phyloP scores from a whole-genome alignment of 1,284 basidiomycete species.

The Ceratobasidium sp. region DNA sequence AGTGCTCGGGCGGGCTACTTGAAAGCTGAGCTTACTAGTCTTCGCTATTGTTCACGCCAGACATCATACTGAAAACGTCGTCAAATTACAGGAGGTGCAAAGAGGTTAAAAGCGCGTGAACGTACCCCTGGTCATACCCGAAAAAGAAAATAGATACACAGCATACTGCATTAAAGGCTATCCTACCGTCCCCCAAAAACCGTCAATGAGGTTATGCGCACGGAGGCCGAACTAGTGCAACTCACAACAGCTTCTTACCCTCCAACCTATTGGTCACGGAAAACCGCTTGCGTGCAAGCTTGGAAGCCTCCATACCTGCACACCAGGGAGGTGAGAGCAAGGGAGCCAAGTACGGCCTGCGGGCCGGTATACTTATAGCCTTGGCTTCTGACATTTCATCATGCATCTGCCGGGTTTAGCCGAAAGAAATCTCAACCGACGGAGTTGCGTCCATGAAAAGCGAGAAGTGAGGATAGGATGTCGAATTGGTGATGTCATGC shows the following conservation, averaged over 20 bases:
- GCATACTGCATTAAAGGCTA: constrained; percentile 41
- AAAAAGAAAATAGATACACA: constrained; percentile 52
- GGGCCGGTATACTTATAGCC: constrained; percentile 12
- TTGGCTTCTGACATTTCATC: constrained; percentile 15
- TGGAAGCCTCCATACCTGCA: constrained; percentile 29
- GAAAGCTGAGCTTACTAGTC: constrained; percentile 59
- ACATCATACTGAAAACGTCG: constrained; percentile 57
- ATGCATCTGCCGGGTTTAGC: neutral
- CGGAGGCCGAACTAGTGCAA: neutral
- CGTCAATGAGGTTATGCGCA: neutral
- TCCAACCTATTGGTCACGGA: constrained; percentile 39
- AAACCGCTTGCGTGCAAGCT: constrained; percentile 41
- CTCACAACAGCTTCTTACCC: constrained; percentile 36
- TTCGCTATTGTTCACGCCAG: constrained; percentile 63
- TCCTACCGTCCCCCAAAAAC: neutral
- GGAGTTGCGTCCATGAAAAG: constrained; percentile 25
- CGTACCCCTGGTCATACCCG: constrained; percentile 64
- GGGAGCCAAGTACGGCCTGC: neutral
- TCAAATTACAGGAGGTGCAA: neutral
- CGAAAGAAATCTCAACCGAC: constrained; percentile 15
- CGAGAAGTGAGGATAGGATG: neutral
- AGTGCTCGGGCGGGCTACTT: constrained; percentile 51
- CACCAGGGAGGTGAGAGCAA: neutral
- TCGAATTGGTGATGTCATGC: constrained; percentile 5
- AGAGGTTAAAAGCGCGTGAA: neutral